Evolutionary conservation across 768 basidiomycete genomes (phyloP).

Genomic region (Auriculariales sp.): DNA sequence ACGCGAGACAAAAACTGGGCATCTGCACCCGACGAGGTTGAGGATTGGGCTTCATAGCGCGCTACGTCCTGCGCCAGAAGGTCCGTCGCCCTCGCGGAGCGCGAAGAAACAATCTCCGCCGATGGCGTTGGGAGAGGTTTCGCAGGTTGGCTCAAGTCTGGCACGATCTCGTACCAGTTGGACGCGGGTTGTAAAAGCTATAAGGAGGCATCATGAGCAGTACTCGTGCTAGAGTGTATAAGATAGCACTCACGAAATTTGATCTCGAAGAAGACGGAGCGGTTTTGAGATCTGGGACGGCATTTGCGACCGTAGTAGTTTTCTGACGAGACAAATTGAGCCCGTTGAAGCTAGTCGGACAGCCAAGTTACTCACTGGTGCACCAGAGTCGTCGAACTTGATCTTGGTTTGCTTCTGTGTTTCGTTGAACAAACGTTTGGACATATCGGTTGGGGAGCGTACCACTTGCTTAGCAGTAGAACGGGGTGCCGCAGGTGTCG

Average conservation of each 20-base stretch:
- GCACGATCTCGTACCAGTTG: constrained; percentile 40
- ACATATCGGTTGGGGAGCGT: no score
- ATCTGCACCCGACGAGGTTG: constrained; percentile 45
- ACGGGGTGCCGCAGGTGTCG: constrained; percentile 5
- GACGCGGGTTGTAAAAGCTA: constrained; percentile 22
- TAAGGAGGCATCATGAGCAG: not conserved
- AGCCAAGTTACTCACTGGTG: not conserved
- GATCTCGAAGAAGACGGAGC: constrained; percentile 1
- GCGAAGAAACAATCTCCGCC: constrained; percentile 27
- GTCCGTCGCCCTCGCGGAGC: constrained; percentile 30
- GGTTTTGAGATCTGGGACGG: not conserved
- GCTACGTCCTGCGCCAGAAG: constrained; percentile 30
- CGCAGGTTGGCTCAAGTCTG: constrained; percentile 22
- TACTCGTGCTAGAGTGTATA: not conserved
- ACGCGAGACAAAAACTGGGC: constrained; percentile 72
- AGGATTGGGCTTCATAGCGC: constrained; percentile 31
- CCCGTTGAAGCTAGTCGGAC: not conserved
- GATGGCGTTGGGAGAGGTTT: constrained; percentile 20
- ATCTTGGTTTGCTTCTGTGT: constrained; percentile 4
- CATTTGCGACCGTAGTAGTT: not conserved
- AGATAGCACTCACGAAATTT: constrained; percentile 4
- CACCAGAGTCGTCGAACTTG: constrained; percentile 5
- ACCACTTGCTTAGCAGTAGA: no score
- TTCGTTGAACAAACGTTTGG: constrained; percentile 7
- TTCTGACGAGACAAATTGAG: not conserved